A percentile compares a stretch with the other conserved stretches of the same genome.
These are phyloP conservation scores for Pseudogymnoascus pannorum DNA, from an alignment of 2,329 filamentous ascomycete species.

Conservation along the genomic window DNA sequence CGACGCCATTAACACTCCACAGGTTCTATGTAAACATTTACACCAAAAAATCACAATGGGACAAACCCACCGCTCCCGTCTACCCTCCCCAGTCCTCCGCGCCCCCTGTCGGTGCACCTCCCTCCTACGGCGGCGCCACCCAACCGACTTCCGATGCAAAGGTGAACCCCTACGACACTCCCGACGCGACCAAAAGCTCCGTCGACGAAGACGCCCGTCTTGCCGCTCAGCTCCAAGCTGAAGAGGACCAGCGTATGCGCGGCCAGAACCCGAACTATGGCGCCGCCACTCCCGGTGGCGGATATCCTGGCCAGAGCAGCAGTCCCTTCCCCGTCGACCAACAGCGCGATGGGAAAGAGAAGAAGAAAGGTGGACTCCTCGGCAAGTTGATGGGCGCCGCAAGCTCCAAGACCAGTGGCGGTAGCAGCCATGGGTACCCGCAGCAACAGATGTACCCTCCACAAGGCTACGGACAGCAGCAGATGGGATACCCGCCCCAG, in stretches of 20 bases:
- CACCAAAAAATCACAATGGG: slow-evolving; percentile 88
- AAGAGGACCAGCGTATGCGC: slow-evolving; percentile 62
- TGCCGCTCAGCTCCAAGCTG: slow-evolving; percentile 71
- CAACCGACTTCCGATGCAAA: slow-evolving; percentile 52
- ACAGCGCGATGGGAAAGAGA: slow-evolving; percentile 34
- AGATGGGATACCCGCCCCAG: background rate
- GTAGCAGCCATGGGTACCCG: slow-evolving; percentile 34
- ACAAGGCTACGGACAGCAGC: slow-evolving; percentile 16
- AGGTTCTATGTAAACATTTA: slow-evolving; percentile 89
- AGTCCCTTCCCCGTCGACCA: slow-evolving; percentile 27
- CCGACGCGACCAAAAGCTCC: background rate
- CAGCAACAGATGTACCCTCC: slow-evolving; percentile 21
- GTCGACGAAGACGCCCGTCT: slow-evolving; percentile 63
- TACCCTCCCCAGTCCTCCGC: slow-evolving; percentile 47
- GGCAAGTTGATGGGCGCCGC: slow-evolving; percentile 43
- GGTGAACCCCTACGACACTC: slow-evolving; percentile 58
- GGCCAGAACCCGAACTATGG: slow-evolving; percentile 14
- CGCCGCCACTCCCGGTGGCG: slow-evolving; percentile 25
- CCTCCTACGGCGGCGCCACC: slow-evolving; percentile 52
- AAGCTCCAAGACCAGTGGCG: slow-evolving; percentile 26
- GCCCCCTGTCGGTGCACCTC: slow-evolving; percentile 55
- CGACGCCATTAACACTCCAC: slow-evolving; percentile 17
- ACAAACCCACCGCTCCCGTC: slow-evolving; percentile 66
- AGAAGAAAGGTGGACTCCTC: slow-evolving; percentile 41
- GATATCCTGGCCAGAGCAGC: background rate